Conservation (phyloP, 148 eudicot genomes). For the Camellia japonica region DNA sequence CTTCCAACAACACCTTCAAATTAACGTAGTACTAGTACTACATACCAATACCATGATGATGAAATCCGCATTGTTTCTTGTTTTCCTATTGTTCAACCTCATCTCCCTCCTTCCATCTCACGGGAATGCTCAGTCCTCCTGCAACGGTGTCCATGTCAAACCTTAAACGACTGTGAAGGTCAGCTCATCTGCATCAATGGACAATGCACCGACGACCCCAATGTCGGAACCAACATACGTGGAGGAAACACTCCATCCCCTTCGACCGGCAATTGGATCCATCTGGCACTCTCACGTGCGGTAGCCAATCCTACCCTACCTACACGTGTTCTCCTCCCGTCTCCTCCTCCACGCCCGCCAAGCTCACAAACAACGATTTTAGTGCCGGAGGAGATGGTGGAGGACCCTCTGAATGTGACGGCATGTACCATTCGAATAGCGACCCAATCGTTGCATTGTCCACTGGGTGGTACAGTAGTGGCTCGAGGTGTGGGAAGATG, state of each 20-base stretch:
- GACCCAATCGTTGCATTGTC: conserved; percentile 15
- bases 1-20: background rate
- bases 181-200: conserved; percentile 18
- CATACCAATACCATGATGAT: too few relatives aligned
- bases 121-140: conserved; percentile 8
- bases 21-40: too few relatives aligned
- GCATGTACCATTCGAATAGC: background rate
- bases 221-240: conserved; percentile 14
- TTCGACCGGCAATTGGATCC: background rate
- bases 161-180: conserved; percentile 16
- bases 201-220: conserved; percentile 23
- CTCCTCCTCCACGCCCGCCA: conserved; percentile 13
- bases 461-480: background rate
- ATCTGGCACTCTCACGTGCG: background rate
- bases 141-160: conserved; percentile 22
- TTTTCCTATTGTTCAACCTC: too few relatives aligned
- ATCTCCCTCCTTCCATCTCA: background rate
- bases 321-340: conserved; percentile 20
- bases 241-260: background rate
- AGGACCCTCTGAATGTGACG: conserved; percentile 19
- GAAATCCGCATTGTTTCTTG: too few relatives aligned
- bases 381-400: conserved; percentile 26
- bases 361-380: conserved; percentile 17
- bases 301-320: conserved; percentile 3
- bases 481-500: conserved; percentile 15